A percentile compares a stretch with the other conserved stretches of the same genome.
Conservation (phyloP, 371 early-diverging fungal species). For the Rhizopus stolonifer region DNA sequence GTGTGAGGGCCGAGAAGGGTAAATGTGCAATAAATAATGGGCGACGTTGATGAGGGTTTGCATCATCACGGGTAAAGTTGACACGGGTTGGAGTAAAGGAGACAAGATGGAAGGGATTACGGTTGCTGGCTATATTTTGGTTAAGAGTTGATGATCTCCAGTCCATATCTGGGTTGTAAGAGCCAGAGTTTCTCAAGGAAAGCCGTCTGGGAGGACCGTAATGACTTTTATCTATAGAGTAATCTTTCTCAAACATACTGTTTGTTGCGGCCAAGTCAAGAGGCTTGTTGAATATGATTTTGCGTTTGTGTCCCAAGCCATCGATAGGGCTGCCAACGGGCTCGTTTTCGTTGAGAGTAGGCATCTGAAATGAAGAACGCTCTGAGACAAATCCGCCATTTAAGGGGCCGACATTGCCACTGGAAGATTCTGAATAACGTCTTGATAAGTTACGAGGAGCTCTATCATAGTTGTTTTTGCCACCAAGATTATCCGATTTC, state of each 20-base stretch:
- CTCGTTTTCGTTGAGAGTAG: slow-evolving; percentile 33
- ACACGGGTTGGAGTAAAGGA: slow-evolving; percentile 47
- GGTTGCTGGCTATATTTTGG: not conserved
- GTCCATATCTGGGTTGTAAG: slow-evolving; percentile 37
- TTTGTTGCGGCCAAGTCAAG: slow-evolving; percentile 22
- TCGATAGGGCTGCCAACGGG: slow-evolving; percentile 3
- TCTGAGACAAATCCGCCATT: not conserved
- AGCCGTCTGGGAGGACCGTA: not conserved
- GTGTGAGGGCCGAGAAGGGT: slow-evolving; percentile 53
- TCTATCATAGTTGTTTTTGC: slow-evolving; percentile 2
- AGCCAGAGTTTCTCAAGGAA: slow-evolving; percentile 5
- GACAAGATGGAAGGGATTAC: slow-evolving; percentile 32
- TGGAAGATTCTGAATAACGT: slow-evolving; percentile 33
- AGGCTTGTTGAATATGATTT: slow-evolving; percentile 39
- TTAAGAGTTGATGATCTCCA: slow-evolving; percentile 25
- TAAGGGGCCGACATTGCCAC: slow-evolving; percentile 1
- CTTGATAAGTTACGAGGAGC: slow-evolving; percentile 17
- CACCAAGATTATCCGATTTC: slow-evolving; percentile 6
- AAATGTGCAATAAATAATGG: slow-evolving; percentile 55
- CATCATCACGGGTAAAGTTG: slow-evolving; percentile 30
- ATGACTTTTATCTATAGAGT: not conserved
- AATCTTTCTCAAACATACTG: not conserved
- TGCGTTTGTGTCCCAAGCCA: slow-evolving; percentile 3
- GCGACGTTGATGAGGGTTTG: slow-evolving; percentile 37
- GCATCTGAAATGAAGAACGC: slow-evolving; percentile 15